Base-by-base conservation (phyloP, 805 yeast genomes). In the Starmerella apis region DNA sequence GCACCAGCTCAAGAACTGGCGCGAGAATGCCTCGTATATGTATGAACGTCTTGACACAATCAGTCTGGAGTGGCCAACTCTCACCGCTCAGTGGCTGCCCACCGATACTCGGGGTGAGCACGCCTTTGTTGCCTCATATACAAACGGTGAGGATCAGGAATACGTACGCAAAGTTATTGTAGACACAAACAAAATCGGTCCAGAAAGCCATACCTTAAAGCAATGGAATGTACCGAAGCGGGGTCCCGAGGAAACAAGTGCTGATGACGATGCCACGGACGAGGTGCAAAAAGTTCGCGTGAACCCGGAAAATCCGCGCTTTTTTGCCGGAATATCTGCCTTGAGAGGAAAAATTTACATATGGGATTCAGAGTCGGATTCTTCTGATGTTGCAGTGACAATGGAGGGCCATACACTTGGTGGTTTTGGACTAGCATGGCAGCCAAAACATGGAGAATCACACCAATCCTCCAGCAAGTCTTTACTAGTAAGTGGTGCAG, bases 391-490 rank as follows among this genome's bases (percentile, higher is more conserved):
- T 27, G 30, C 30, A 9, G 30, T 11, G 8, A 32, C 28, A 30
- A 43, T 50, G 16, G 39, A 41, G 7, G 53, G 38, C 9, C 94
- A 86, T 65, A 65, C 70, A 13, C 71, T 68, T 46, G 84, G 81
- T 57, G 95, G 94, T 1, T 79, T 74, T 61, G 86, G 84, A 1
- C 67, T 86, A 44, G 82, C 81, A 51, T 86, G 94, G 94, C 66
- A 74, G 47, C 68, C 74, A 18, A 18, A 3, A 16, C 13, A 11
- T 14, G 14, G 27, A 19, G 25, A 24, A 5, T 8, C 43, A 14
- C n/a, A 25, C 23, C 13, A 11, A 50, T 35, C n/a, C 36, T 49
- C 6, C 22, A 13, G 14, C 20, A n/a, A 18, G 30, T 27, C 30
- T 8, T 11, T 27, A 50, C 70, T 86, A 28, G 66, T 80, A 16